These are phyloP conservation scores for Coemansia sp. DNA, from an alignment of 192 early-diverging fungal genomes.

Conservation along the genomic window DNA sequence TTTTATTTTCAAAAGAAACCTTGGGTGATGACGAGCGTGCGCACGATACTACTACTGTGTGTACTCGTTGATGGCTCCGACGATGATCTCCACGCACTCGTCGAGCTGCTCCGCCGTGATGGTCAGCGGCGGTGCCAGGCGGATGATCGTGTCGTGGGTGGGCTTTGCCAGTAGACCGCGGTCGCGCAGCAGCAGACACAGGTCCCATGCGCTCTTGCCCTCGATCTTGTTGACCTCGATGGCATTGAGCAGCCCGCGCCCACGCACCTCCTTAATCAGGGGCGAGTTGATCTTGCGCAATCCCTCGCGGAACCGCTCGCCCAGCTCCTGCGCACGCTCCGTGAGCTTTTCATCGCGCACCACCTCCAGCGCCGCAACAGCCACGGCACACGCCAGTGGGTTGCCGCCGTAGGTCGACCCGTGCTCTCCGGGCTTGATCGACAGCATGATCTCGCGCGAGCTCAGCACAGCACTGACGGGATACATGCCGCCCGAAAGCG, in stretches of 20 bases:
- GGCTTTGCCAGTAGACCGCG: constrained; percentile 96
- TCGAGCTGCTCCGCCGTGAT: constrained; percentile 91
- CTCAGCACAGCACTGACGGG: constrained; percentile 94
- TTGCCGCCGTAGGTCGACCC: constrained; percentile 98
- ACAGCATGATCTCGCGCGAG: constrained; percentile 74
- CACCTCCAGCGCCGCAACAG: constrained; percentile 92
- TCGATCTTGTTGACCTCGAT: constrained; percentile 88
- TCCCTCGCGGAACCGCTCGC: constrained; percentile 77
- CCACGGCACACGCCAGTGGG: constrained; percentile 90
- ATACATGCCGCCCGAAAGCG: constrained; percentile 95
- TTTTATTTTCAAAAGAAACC: too few species aligned
- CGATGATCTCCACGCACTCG: constrained; percentile 77
- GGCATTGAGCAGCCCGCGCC: constrained; percentile 92
- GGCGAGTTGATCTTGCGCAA: constrained; percentile 75
- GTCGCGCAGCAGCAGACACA: constrained; percentile 90
- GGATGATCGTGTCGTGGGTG: constrained; percentile 97
- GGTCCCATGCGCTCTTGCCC: constrained; percentile 92
- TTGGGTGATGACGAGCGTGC: too few species aligned
- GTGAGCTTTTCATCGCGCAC: constrained; percentile 90
- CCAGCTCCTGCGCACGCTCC: constrained; percentile 73
- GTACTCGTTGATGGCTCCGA: constrained; percentile 66
- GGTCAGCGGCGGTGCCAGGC: constrained; percentile 90
- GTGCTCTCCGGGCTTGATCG: constrained; percentile 88
- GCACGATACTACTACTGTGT: constrained; percentile 20
- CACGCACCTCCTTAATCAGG: constrained; percentile 77